phyloP scores from a whole-genome alignment of 2,329 filamentous ascomycete species.

The Dactylellina parvicollis region DNA sequence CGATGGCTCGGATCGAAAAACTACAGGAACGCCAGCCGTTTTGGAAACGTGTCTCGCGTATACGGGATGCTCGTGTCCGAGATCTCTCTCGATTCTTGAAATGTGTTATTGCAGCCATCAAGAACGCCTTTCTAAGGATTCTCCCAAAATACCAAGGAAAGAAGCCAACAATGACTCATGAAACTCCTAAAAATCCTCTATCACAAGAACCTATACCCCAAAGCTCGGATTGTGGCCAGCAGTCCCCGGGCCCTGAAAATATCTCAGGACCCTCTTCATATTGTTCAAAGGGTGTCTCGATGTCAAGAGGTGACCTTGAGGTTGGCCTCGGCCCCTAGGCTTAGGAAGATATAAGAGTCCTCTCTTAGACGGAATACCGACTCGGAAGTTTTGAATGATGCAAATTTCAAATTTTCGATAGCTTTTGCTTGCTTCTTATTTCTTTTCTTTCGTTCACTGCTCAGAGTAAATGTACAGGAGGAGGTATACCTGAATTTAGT shows the following conservation, averaged over 20 bases:
- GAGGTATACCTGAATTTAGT: no score
- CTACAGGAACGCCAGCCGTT: slow-evolving; percentile 33
- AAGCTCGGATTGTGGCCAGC: not conserved
- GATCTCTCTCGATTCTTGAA: slow-evolving; percentile 7
- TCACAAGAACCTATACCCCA: not conserved
- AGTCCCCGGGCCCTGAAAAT: not conserved
- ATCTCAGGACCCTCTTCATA: not conserved
- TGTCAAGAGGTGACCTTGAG: slow-evolving; percentile 23
- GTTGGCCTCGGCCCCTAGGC: not conserved
- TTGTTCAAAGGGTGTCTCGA: slow-evolving; percentile 8
- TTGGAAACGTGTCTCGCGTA: slow-evolving; percentile 44
- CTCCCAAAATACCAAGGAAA: not conserved
- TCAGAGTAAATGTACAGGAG: no score
- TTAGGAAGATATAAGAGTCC: not conserved
- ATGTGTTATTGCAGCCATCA: not conserved
- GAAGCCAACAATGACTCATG: not conserved
- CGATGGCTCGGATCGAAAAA: slow-evolving; percentile 63
- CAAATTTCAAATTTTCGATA: no score
- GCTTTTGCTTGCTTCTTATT: no score
- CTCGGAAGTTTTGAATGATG: no score
- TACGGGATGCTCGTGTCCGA: slow-evolving; percentile 10
- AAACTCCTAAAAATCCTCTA: not conserved
- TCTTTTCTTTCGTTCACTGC: no score
- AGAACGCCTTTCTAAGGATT: not conserved
- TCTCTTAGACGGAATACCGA: no score